Percentiles rank a stretch among this genome's conserved stretches.
These are phyloP conservation scores for Pleoardoris graminearum DNA, from an alignment of 2,329 filamentous ascomycete genomes.

Conservation along the genomic window DNA sequence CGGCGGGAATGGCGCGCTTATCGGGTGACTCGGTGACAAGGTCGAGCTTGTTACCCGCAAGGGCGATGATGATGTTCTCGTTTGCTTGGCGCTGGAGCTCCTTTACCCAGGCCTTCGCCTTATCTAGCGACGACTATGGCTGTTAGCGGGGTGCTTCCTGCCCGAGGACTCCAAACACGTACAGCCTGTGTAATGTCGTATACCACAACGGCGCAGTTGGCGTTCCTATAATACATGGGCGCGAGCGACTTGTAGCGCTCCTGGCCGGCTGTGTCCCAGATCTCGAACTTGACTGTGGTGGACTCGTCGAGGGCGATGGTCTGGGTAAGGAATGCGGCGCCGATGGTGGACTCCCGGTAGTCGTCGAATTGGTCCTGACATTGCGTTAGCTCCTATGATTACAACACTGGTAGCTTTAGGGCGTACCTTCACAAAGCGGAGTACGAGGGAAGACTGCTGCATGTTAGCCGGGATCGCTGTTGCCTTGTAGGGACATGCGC, in stretches of 20 bases:
- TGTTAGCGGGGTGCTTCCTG: constrained; percentile 25
- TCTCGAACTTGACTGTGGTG: constrained; percentile 99
- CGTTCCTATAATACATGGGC: constrained; percentile 99
- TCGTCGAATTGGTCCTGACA: constrained; percentile 95
- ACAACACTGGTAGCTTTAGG: not conserved
- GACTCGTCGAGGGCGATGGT: constrained; percentile 97
- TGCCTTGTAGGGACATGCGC: constrained; percentile 34
- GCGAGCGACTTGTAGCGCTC: constrained; percentile 98
- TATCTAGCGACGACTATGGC: constrained; percentile 86
- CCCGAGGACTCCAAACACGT: constrained; percentile 48
- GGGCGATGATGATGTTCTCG: constrained; percentile 98
- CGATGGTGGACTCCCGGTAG: constrained; percentile 97
- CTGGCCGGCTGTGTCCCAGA: constrained; percentile 90
- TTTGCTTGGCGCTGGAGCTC: constrained; percentile 98
- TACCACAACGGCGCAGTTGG: constrained; percentile 98
- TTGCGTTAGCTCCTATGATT: not conserved
- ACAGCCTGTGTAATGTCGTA: constrained; percentile 99
- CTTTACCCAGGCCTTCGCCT: constrained; percentile 99
- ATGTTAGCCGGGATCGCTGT: constrained; percentile 31
- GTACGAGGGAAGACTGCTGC: constrained; percentile 87
- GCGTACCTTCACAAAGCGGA: constrained; percentile 94
- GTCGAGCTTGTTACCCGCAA: constrained; percentile 79
- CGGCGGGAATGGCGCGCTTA: constrained; percentile 86
- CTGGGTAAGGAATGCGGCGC: constrained; percentile 97
- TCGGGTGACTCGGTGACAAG: constrained; percentile 91